Evolutionary conservation across 192 early-diverging fungal species (phyloP).

Genomic region (Rhizoclosmatium sp.): DNA sequence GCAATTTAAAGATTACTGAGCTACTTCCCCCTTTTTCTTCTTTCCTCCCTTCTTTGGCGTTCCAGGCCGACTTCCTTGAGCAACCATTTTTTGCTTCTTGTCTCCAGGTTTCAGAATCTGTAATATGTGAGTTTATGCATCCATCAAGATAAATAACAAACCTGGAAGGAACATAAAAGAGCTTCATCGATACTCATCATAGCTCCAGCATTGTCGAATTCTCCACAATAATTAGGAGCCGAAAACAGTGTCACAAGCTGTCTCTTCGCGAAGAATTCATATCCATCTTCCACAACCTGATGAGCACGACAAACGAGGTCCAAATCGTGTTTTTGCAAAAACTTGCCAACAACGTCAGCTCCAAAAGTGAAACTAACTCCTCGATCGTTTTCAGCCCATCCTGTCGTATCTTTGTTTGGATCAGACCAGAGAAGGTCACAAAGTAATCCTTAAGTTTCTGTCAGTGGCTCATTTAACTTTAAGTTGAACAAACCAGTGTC

Average conservation of each 20-base stretch:
- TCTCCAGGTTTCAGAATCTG: conserved; percentile 97
- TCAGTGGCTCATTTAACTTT: neutral
- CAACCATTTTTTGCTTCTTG: conserved; percentile 71
- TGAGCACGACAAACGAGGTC: conserved; percentile 97
- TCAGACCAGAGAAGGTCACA: conserved; percentile 98
- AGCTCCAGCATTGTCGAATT: conserved; percentile 72
- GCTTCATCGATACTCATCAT: conserved; percentile 79
- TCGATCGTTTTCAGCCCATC: conserved; percentile 97
- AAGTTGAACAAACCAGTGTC: conserved; percentile 75
- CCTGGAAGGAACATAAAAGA: conserved; percentile 71
- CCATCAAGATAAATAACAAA: conserved; percentile 19
- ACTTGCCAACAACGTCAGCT: conserved; percentile 88
- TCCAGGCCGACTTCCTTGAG: neutral
- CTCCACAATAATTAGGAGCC: conserved; percentile 94
- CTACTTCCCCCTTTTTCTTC: conserved; percentile 21
- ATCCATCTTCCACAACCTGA: conserved; percentile 98
- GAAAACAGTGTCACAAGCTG: conserved; percentile 95
- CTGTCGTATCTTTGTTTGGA: conserved; percentile 94
- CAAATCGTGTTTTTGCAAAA: conserved; percentile 95
- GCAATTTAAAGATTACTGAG: conserved; percentile 15
- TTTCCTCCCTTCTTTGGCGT: conserved; percentile 22
- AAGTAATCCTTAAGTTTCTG: conserved; percentile 67
- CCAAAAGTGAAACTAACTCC: conserved; percentile 97
- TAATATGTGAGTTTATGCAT: neutral
- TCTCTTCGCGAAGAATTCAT: conserved; percentile 97